Base-by-base conservation (phyloP, 192 early-diverging fungal genomes). In the Podila minutissima region DNA sequence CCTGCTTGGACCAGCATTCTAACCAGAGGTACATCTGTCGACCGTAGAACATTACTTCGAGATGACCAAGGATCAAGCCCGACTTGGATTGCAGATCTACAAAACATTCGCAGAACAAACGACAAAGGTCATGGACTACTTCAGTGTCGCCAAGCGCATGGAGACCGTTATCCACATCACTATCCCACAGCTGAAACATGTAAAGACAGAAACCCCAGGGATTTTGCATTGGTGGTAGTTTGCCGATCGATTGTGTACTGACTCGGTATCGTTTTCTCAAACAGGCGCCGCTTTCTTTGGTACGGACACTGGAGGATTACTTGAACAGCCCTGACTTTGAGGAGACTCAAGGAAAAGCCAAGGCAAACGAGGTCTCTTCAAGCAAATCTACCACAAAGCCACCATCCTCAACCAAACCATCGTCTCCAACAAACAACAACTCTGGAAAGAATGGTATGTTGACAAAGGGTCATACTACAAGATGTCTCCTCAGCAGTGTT, bases 171-270 rank as follows among this genome's bases (percentile, higher is more conserved):
- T 94, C 32, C 82, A 88, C 31, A 87, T 93, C 31, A 84, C 86
- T 33, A 92, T 95, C 66, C 94, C 93, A 20, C 82, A 83, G 57
- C 85, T 95, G 59, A 95, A 94, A 60, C 93, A 94, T 74, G 92
- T 93, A 87, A 46, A 82, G 41, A 46, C 15, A 17, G 13, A 17
- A 46, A 46, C 13, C 41, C 38, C 41, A 46, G 69, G 13, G 31
- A n/a, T 17, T 19, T 10, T 51, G 7, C 35, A 20, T 19, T 9
- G 50, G 7, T 53, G 46, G 15, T 2, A 37, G 6, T 29, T 13
- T 13, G n/a, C 12, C 41, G 22, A 17, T 33, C 38, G 31, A 8
- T 61, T 35, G 24, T 61, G 28, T 50, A 38, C 70, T 37, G n/a
- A n/a, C 50, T 11, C 69, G 17, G 24, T 51, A 13, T 51, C 46